These are phyloP conservation scores for Phaseolus lunatus DNA, from an alignment of 306 rosid species.

Conservation along the genomic window DNA sequence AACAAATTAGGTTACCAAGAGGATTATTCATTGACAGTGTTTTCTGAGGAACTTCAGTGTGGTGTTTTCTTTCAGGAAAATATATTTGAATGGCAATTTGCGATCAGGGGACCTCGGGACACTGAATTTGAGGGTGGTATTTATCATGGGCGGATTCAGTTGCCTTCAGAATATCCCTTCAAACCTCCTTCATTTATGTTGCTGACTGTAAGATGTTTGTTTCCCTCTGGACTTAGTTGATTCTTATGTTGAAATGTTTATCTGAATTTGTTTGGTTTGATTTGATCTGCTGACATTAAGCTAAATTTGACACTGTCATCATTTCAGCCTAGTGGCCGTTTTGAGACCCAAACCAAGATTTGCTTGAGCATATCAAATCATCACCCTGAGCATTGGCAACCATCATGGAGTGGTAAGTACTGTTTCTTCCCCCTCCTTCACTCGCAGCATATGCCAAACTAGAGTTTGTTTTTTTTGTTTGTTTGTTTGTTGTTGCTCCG, in stretches of 20 bases:
- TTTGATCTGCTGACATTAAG: background rate
- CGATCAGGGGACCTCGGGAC: conserved; percentile 76
- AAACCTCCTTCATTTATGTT: conserved; percentile 93
- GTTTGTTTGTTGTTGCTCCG: background rate
- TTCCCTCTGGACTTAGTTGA: background rate
- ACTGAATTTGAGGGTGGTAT: conserved; percentile 91
- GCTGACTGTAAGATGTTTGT: conserved; percentile 67
- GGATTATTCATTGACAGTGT: background rate
- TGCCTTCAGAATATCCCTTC: conserved; percentile 91
- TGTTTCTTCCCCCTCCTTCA: conserved; percentile 3
- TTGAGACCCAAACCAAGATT: conserved; percentile 94
- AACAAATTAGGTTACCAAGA: no score
- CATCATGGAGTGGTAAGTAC: conserved; percentile 91
- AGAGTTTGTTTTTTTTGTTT: background rate
- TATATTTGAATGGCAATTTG: conserved; percentile 97
- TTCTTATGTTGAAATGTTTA: conserved; percentile 12
- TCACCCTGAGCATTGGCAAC: conserved; percentile 99
- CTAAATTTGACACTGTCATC: conserved; percentile 29
- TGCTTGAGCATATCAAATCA: conserved; percentile 98
- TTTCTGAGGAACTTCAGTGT: conserved; percentile 24
- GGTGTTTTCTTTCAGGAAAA: conserved; percentile 69
- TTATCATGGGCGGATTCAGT: conserved; percentile 83
- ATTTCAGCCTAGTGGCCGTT: conserved; percentile 92
- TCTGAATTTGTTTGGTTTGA: background rate
- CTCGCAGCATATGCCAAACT: background rate